Base-by-base conservation (phyloP, 2,329 filamentous ascomycete species). In the Nemania sp. region DNA sequence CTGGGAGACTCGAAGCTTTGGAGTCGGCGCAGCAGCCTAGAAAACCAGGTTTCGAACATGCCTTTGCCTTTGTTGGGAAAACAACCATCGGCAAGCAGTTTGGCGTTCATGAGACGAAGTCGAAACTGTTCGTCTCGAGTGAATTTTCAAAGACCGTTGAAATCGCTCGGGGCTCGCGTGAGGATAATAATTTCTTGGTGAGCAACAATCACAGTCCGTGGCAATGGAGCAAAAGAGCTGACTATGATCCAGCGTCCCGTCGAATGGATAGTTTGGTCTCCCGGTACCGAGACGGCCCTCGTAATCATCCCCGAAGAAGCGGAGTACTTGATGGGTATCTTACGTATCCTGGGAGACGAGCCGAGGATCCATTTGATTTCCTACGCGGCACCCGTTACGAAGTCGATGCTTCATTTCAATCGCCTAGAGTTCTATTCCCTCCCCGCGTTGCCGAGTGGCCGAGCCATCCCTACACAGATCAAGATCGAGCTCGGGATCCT, bases 251-350 rank as follows among this genome's bases (percentile, higher is more conserved):
- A 81, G 63, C 75, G 79, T 1, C 77, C 82, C 0, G 83, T 88
- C 0, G 82, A 86, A 25, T 90, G 86, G 86, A 68, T 90, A 2
- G 71, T 90, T 0, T 88, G 82, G 80, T 83, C 80, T 59, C 65
- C 67, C 0, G 11, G 63, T 0, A 74, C 75, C 0, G 67, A 82
- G 7, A 80, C 76, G 0, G 87, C 81, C 0, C 63, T 90, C 0
- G 70, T 90, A 1, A 68, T 90, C 1, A 85, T 83, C 29, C 83
- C 86, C 0, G 87, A 90, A 64, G 88, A 90, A 69, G 85, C 81
- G 0, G 84, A 90, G 57, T 49, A 68, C 0, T 64, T 89, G 0
- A 77, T 90, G 2, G 77, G 78, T 0, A 62, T 77, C 0, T 63
- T 88, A 5, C 72, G 71, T 1, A 21, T 10, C 6, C 5, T 2